These are phyloP conservation scores for fission yeast (Schizosaccharomyces pombe) DNA, from an alignment of 805 yeast genomes.

Conservation along the genomic window DNA sequence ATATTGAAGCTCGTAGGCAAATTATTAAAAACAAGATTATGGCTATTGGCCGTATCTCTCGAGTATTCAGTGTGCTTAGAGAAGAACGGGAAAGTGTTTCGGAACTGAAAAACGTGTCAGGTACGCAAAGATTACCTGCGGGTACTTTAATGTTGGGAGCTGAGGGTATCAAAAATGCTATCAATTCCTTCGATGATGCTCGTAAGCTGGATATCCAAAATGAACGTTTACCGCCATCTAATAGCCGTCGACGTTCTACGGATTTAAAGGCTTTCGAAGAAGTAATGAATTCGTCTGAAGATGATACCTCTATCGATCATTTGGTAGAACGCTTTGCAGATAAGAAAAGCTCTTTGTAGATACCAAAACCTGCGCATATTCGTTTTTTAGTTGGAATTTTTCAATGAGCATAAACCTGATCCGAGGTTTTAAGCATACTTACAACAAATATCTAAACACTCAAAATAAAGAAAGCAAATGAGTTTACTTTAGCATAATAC, in stretches of 20 bases:
- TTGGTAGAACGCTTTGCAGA: not conserved
- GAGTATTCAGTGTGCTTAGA: constrained; percentile 73
- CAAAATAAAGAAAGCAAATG: too few relatives aligned
- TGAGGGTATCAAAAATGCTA: constrained; percentile 48
- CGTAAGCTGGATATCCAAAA: constrained; percentile 53
- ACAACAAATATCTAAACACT: too few relatives aligned
- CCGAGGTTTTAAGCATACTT: too few relatives aligned
- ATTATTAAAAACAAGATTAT: constrained; percentile 66
- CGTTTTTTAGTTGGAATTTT: too few relatives aligned
- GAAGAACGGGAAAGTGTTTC: constrained; percentile 73
- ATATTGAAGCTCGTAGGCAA: constrained; percentile 17
- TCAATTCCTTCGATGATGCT: constrained; percentile 63
- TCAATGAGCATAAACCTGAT: too few relatives aligned
- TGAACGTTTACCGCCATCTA: constrained; percentile 70
- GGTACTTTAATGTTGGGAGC: constrained; percentile 68
- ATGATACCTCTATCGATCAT: not conserved
- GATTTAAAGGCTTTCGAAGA: not conserved
- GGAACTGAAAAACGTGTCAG: constrained; percentile 38
- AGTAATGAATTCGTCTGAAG: not conserved
- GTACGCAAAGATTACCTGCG: constrained; percentile 62
- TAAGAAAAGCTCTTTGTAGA: too few relatives aligned
- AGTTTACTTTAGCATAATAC: too few relatives aligned
- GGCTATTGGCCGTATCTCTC: constrained; percentile 87
- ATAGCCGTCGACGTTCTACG: not conserved
- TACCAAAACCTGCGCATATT: too few relatives aligned